Evolutionary conservation across 805 yeast species (phyloP).

Genomic region (Candida morakotiae): DNA sequence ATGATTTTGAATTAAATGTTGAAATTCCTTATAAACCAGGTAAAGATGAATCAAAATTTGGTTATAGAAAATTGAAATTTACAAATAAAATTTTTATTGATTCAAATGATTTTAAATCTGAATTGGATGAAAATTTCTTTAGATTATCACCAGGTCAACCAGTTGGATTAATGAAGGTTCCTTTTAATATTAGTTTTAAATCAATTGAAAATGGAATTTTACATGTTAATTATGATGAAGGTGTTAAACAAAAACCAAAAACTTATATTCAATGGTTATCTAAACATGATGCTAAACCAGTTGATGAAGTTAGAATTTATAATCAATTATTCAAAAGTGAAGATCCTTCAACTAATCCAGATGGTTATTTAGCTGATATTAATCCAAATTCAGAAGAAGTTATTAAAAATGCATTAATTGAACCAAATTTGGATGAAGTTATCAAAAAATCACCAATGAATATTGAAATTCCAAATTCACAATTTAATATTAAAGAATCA

Average conservation of each 20-base stretch:
- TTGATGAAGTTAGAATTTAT: slow-evolving; percentile 80
- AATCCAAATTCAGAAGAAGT: slow-evolving; percentile 76
- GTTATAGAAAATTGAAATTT: slow-evolving; percentile 66
- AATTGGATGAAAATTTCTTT: slow-evolving; percentile 75
- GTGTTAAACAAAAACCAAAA: slow-evolving; percentile 71
- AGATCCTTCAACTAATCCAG: slow-evolving; percentile 85
- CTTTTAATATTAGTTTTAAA: slow-evolving; percentile 71
- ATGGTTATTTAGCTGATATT: slow-evolving; percentile 82
- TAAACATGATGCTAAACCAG: slow-evolving; percentile 48
- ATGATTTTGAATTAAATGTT: slow-evolving; percentile 64
- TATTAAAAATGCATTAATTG: slow-evolving; percentile 64
- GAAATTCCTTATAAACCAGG: slow-evolving; percentile 92
- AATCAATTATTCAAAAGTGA: slow-evolving; percentile 86
- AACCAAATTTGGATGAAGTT: slow-evolving; percentile 67
- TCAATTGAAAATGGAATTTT: slow-evolving; percentile 64
- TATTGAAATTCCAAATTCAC: slow-evolving; percentile 51
- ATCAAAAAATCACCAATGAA: slow-evolving; percentile 73
- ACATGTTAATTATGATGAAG: slow-evolving; percentile 73
- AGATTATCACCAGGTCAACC: slow-evolving; percentile 92
- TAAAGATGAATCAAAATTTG: slow-evolving; percentile 45
- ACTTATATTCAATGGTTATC: slow-evolving; percentile 98
- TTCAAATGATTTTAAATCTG: slow-evolving; percentile 71
- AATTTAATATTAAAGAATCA: slow-evolving; percentile 70
- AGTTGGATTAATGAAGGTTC: slow-evolving; percentile 91
- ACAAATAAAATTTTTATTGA: slow-evolving; percentile 80